Percentiles rank a stretch among this genome's conserved stretches.
Conservation (phyloP, 2,329 filamentous ascomycete genomes). For the Talaromyces sp. region DNA sequence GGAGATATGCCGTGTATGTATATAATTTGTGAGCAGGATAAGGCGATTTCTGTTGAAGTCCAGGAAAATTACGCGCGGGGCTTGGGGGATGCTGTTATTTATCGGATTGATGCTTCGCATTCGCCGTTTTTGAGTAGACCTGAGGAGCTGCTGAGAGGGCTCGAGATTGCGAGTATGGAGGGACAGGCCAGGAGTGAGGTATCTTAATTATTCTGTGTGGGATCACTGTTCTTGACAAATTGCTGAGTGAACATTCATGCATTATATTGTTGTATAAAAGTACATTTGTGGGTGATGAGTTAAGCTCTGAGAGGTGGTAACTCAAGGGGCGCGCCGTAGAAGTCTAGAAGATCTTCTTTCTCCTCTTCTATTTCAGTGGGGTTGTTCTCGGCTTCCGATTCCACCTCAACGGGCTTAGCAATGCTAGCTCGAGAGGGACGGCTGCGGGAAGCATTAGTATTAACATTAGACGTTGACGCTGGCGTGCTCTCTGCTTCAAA, state of each 20-base stretch:
- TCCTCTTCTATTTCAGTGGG: conserved; percentile 29
- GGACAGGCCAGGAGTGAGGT: conserved; percentile 11
- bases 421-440: conserved; percentile 23
- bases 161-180: conserved; percentile 32
- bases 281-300: not conserved
- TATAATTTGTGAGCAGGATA: conserved; percentile 40
- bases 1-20: conserved; percentile 37
- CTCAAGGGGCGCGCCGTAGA: conserved; percentile 43
- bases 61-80: conserved; percentile 36
- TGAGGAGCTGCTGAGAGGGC: conserved; percentile 36
- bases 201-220: not conserved
- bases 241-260: no score
- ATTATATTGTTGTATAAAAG: no score
- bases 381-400: conserved; percentile 31
- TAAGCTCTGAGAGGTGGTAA: conserved; percentile 28
- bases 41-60: conserved; percentile 28
- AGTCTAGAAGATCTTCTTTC: conserved; percentile 38
- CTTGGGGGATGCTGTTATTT: conserved; percentile 33
- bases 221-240: not conserved
- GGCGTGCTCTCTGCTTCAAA: conserved; percentile 32
- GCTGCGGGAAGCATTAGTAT: conserved; percentile 18
- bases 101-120: conserved; percentile 39
- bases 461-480: conserved; percentile 12
- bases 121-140: conserved; percentile 45
- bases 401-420: conserved; percentile 28